A percentile compares a stretch with the other conserved stretches of the same genome.
Evolutionary conservation across 176 grass and related monocot genomes (phyloP).

Genomic region (Olyra latifolia): DNA sequence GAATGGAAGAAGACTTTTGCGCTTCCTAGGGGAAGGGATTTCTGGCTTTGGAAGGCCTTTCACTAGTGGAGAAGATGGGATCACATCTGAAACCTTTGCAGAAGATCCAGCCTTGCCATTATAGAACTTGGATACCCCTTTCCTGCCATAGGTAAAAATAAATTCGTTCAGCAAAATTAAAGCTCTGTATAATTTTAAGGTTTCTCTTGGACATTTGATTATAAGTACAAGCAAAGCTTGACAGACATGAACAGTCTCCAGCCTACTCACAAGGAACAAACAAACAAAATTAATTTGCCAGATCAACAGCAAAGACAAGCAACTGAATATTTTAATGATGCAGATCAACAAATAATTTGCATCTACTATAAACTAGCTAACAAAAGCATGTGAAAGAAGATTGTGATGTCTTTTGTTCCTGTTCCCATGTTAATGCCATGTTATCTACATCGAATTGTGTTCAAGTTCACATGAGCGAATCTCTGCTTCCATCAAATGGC

Average conservation of each 20-base stretch:
- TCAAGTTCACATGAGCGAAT: constrained; percentile 26
- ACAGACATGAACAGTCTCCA: constrained; percentile 17
- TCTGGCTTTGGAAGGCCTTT: constrained; percentile 68
- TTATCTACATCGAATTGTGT: constrained; percentile 8
- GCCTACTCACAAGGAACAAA: constrained; percentile 8
- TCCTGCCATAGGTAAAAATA: constrained; percentile 47
- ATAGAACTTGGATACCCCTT: constrained; percentile 79
- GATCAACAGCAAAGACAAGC: constrained; percentile 30
- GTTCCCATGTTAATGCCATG: constrained; percentile 17
- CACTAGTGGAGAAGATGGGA: constrained; percentile 30
- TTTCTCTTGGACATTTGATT: not conserved
- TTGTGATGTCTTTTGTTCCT: constrained; percentile 1
- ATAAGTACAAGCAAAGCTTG: constrained; percentile 12
- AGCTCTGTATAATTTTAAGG: not conserved
- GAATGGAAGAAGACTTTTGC: constrained; percentile 77
- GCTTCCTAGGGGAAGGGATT: constrained; percentile 65
- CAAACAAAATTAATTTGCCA: constrained; percentile 27
- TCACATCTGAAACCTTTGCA: constrained; percentile 42
- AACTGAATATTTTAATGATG: constrained; percentile 34
- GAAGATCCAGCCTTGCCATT: constrained; percentile 74
- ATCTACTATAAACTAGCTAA: constrained; percentile 10
- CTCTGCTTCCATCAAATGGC: constrained; percentile 12
- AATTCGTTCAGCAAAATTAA: constrained; percentile 25
- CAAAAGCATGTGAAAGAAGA: constrained; percentile 49
- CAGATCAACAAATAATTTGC: constrained; percentile 20